Evolutionary conservation across 148 eudicot genomes (phyloP).

Genomic region (Rhododendron mucronatum): DNA sequence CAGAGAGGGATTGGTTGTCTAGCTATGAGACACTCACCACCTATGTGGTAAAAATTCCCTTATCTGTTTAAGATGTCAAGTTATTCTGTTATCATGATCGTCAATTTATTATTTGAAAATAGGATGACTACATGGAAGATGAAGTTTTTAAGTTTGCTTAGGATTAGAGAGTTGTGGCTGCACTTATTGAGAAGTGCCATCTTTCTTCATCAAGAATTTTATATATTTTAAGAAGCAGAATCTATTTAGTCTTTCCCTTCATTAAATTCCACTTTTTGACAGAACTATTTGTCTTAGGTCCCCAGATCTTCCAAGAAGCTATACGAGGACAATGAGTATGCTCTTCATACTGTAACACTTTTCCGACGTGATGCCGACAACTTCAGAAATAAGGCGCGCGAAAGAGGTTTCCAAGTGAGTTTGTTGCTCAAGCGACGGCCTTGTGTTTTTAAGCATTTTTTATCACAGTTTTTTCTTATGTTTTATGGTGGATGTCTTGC

Average conservation of each 20-base stretch:
- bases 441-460: background rate
- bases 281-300: constrained; percentile 51
- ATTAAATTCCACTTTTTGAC: constrained; percentile 19
- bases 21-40: constrained; percentile 87
- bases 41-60: constrained; percentile 63
- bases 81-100: background rate
- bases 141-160: background rate
- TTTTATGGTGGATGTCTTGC: background rate
- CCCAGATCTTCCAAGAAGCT: constrained; percentile 95
- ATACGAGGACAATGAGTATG: constrained; percentile 92
- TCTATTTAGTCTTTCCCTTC: background rate
- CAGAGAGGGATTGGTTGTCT: constrained; percentile 95
- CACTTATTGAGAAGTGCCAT: background rate
- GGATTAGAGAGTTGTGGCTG: background rate
- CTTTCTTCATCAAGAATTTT: background rate
- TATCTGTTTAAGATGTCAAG: background rate
- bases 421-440: background rate
- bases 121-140: background rate
- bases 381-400: constrained; percentile 82
- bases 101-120: background rate
- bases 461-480: background rate
- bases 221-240: background rate
- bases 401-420: constrained; percentile 87
- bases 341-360: constrained; percentile 78
- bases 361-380: constrained; percentile 86